Conservation (phyloP, 192 early-diverging fungal species). For the Bifiguratus adelaidae region DNA sequence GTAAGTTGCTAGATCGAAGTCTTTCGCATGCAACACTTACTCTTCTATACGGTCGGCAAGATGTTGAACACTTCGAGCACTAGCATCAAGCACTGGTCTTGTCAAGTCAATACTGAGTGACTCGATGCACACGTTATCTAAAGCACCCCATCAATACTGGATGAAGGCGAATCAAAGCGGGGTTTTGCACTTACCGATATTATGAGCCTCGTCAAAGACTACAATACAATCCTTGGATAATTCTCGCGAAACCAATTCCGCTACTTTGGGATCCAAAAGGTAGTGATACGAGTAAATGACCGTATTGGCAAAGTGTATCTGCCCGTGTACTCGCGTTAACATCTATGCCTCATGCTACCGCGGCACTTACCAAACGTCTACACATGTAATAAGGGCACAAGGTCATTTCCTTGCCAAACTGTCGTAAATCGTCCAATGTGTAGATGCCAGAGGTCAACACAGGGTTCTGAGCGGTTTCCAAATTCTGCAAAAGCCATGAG, state of each 20-base stretch:
- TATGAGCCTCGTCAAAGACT: conserved; percentile 99
- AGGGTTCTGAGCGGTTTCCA: conserved; percentile 51
- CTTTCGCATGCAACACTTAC: conserved; percentile 10
- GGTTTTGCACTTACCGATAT: conserved; percentile 88
- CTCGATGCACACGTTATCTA: conserved; percentile 98
- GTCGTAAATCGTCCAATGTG: conserved; percentile 89
- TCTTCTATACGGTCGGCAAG: conserved; percentile 64
- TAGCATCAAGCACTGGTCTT: conserved; percentile 80
- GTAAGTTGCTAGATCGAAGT: neutral
- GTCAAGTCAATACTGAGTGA: conserved; percentile 92
- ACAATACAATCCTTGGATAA: conserved; percentile 90
- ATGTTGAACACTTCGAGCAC: conserved; percentile 65
- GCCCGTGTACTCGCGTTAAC: neutral
- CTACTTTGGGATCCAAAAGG: conserved; percentile 99
- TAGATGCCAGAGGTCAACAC: conserved; percentile 90
- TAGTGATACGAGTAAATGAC: conserved; percentile 99
- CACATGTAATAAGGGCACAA: conserved; percentile 96
- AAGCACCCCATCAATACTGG: neutral
- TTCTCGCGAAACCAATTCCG: conserved; percentile 93
- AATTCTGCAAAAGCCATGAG: conserved; percentile 26
- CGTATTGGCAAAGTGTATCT: conserved; percentile 86
- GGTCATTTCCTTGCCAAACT: conserved; percentile 57
- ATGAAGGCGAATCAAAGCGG: neutral
- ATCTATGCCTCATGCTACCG: neutral
- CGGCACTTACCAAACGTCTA: conserved; percentile 67